These are phyloP conservation scores for Phoma sp. DNA, from an alignment of 2,329 filamentous ascomycete genomes.

Conservation along the genomic window DNA sequence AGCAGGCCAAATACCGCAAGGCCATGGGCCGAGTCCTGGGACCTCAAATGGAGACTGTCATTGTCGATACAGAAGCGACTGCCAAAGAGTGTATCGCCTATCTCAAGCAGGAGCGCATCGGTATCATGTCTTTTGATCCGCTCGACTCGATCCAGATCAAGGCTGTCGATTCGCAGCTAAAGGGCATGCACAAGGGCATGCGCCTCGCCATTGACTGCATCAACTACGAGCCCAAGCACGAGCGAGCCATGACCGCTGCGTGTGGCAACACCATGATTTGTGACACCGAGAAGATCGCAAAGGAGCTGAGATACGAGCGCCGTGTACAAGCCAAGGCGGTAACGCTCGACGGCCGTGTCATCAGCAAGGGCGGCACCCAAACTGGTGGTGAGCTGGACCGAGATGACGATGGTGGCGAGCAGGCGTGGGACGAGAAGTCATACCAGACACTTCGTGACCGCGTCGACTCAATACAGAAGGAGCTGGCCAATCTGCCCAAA, in stretches of 20 bases:
- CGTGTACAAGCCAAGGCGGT: constrained; percentile 92
- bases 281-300: constrained; percentile 84
- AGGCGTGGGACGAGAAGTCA: constrained; percentile 88
- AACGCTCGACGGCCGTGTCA: constrained; percentile 92
- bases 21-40: constrained; percentile 93
- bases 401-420: constrained; percentile 72
- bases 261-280: constrained; percentile 96
- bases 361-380: constrained; percentile 96
- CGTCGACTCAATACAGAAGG: constrained; percentile 76
- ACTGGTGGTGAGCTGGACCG: constrained; percentile 84
- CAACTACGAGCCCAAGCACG: constrained; percentile 86
- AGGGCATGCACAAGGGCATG: constrained; percentile 82
- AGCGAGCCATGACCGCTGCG: constrained; percentile 92
- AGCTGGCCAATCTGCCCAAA: constrained; percentile 81
- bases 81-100: constrained; percentile 94
- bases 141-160: constrained; percentile 97
- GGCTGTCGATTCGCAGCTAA: constrained; percentile 86
- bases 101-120: constrained; percentile 85
- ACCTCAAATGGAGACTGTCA: constrained; percentile 89
- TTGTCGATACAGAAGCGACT: constrained; percentile 94
- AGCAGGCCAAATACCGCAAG: constrained; percentile 95
- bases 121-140: constrained; percentile 92
- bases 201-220: constrained; percentile 95
- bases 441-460: constrained; percentile 83
- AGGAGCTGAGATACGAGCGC: constrained; percentile 85